Conservation (phyloP, 108 stramenopile species). For the Cyclotella choctawhatcheeana region DNA sequence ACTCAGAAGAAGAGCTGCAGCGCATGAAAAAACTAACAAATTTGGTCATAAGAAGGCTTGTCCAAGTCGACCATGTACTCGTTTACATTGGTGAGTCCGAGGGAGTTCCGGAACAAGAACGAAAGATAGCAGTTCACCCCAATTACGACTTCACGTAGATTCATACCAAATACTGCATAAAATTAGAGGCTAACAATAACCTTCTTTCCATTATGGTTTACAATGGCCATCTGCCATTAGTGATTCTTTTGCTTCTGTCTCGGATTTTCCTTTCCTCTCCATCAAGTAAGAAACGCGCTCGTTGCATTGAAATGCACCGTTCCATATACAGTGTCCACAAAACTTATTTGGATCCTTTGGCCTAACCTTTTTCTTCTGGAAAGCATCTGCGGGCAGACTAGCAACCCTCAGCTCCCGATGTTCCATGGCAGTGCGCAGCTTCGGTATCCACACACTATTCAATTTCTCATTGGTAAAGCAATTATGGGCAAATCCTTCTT, state of each 20-base stretch:
- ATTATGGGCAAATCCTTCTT: constrained; percentile 66
- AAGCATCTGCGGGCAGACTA: background rate
- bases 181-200: background rate
- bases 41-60: constrained; percentile 80
- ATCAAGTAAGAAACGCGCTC: constrained; percentile 1
- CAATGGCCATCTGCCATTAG: constrained; percentile 3
- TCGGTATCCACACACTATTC: constrained; percentile 56
- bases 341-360: background rate
- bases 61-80: constrained; percentile 81
- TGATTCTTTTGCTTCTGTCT: constrained; percentile 12
- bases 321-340: constrained; percentile 15
- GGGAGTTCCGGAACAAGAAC: constrained; percentile 53
- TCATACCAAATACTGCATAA: background rate
- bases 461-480: constrained; percentile 65
- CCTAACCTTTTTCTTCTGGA: constrained; percentile 1
- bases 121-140: constrained; percentile 83
- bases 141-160: constrained; percentile 56
- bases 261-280: constrained; percentile 5
- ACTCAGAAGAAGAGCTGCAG: constrained; percentile 80
- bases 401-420: constrained; percentile 20
- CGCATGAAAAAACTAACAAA: constrained; percentile 84
- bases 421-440: constrained; percentile 50
- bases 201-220: background rate
- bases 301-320: constrained; percentile 4
- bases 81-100: constrained; percentile 75